Evolutionary conservation across 2,329 filamentous ascomycete species (phyloP).

Genomic region (Xylariaceae sp.): DNA sequence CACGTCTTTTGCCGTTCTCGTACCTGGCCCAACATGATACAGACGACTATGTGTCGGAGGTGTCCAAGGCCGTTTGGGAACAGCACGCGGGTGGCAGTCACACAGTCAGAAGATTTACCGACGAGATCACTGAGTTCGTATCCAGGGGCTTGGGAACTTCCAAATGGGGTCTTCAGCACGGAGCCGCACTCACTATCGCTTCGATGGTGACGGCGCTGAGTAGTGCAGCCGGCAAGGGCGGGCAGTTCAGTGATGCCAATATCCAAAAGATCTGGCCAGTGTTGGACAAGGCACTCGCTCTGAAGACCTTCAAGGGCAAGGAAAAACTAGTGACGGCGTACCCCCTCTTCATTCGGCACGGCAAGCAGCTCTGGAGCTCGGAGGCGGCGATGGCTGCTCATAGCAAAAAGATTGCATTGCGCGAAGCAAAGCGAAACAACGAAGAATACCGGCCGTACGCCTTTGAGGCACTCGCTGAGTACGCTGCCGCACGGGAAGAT

Average conservation of each 20-base stretch:
- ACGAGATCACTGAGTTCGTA: constrained; percentile 68
- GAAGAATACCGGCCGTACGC: constrained; percentile 73
- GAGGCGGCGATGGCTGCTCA: constrained; percentile 48
- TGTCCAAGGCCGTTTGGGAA: constrained; percentile 81
- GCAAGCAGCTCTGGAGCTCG: constrained; percentile 47
- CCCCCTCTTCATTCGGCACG: constrained; percentile 65
- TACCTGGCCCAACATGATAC: constrained; percentile 84
- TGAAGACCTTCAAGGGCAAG: constrained; percentile 92
- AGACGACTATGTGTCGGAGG: constrained; percentile 68
- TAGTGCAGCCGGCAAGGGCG: constrained; percentile 46
- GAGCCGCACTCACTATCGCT: constrained; percentile 72
- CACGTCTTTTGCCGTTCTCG: constrained; percentile 72
- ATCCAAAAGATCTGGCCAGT: constrained; percentile 69
- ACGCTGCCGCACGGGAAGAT: constrained; percentile 60
- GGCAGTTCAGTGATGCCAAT: constrained; percentile 52
- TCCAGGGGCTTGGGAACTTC: constrained; percentile 65
- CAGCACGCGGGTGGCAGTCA: constrained; percentile 83
- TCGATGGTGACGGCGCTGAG: constrained; percentile 62
- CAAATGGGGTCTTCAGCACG: constrained; percentile 87
- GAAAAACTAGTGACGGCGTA: constrained; percentile 76
- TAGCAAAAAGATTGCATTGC: constrained; percentile 71
- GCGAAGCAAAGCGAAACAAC: constrained; percentile 90
- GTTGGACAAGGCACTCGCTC: constrained; percentile 69
- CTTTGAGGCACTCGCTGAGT: constrained; percentile 63
- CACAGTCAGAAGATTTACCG: constrained; percentile 74